These are phyloP conservation scores for Medicago lupulina DNA, from an alignment of 306 rosid species.

Conservation along the genomic window DNA sequence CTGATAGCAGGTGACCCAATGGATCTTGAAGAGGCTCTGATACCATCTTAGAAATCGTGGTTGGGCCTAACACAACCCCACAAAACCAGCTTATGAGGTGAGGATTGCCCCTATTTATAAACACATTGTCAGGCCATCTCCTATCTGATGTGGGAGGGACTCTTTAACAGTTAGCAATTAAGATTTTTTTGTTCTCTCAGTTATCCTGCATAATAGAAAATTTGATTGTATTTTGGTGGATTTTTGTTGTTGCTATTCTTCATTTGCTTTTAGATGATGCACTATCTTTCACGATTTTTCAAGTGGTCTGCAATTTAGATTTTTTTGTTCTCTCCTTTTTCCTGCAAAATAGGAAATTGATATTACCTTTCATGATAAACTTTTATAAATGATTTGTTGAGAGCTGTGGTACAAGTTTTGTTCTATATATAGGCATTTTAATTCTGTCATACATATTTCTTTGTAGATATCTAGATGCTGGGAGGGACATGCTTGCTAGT, in stretches of 20 bases:
- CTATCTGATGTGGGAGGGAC: too few species aligned
- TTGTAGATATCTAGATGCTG: conserved; percentile 90
- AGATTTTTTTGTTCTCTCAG: neutral
- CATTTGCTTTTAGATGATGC: conserved; percentile 31
- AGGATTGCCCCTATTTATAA: too few species aligned
- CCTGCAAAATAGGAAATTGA: conserved; percentile 7
- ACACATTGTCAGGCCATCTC: too few species aligned
- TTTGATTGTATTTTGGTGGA: neutral
- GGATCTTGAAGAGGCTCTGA: too few species aligned
- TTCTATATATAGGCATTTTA: conserved; percentile 17
- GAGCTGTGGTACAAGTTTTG: conserved; percentile 20
- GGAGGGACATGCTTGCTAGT: conserved; percentile 93
- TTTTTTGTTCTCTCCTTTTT: neutral
- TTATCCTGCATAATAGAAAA: conserved; percentile 8
- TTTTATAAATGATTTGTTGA: conserved; percentile 18
- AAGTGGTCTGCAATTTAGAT: conserved; percentile 9
- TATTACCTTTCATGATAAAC: conserved; percentile 17
- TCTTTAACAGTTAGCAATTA: too few species aligned
- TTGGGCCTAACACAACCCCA: too few species aligned
- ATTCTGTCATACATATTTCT: conserved; percentile 38
- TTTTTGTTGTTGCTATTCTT: conserved; percentile 6
- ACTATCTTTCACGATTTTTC: conserved; percentile 7
- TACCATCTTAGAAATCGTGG: too few species aligned
- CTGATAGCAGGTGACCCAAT: too few species aligned
- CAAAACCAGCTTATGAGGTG: too few species aligned